Evolutionary conservation across 768 basidiomycete genomes (phyloP).

Genomic region (Auriscalpium microsporum): DNA sequence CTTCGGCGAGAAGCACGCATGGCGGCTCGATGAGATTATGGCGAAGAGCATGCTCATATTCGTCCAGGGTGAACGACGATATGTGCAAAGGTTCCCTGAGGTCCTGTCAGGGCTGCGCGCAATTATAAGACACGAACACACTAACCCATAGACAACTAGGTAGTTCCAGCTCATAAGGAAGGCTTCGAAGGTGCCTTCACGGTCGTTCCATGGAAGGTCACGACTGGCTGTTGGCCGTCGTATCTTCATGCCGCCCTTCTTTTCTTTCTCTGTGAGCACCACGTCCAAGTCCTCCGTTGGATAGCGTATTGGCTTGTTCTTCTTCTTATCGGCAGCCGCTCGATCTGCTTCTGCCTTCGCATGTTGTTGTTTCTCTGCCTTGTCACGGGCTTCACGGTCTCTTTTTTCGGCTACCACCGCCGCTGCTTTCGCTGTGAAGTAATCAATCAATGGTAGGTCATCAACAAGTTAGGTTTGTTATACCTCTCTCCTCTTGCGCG

Average conservation of each 20-base stretch:
- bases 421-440: slow-evolving; percentile 20
- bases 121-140: background rate
- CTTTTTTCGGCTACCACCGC: slow-evolving; percentile 45
- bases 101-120: background rate
- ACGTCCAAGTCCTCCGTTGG: slow-evolving; percentile 91
- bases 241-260: slow-evolving; percentile 64
- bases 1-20: slow-evolving; percentile 75
- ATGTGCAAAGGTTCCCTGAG: slow-evolving; percentile 71
- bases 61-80: slow-evolving; percentile 86
- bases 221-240: slow-evolving; percentile 60
- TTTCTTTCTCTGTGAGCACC: slow-evolving; percentile 70
- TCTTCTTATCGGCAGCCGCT: slow-evolving; percentile 70
- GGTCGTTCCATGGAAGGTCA: slow-evolving; percentile 61
- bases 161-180: slow-evolving; percentile 95
- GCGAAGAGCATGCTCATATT: slow-evolving; percentile 80
- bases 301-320: slow-evolving; percentile 86
- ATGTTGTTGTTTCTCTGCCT: slow-evolving; percentile 54
- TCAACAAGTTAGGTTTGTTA: background rate
- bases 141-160: slow-evolving; percentile 84
- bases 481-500: slow-evolving; percentile 71
- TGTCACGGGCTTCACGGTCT: slow-evolving; percentile 63
- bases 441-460: background rate
- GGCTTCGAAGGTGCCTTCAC: slow-evolving; percentile 61
- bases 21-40: slow-evolving; percentile 63
- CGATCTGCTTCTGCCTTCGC: slow-evolving; percentile 66